Evolutionary conservation across 2,329 filamentous ascomycete genomes (phyloP).

Genomic region (Zymoseptoria ardabiliae): DNA sequence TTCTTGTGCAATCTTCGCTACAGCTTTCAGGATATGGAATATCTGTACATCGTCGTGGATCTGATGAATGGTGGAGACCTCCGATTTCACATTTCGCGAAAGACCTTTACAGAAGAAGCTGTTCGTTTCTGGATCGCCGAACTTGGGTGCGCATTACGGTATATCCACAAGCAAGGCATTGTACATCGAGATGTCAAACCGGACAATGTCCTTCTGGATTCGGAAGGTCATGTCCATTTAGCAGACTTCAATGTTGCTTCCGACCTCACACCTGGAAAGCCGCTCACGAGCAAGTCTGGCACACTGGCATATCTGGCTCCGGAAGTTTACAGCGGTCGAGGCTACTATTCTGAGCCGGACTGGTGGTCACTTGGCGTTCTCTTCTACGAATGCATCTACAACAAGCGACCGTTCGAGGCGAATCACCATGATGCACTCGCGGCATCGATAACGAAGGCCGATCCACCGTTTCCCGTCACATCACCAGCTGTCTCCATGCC

Average conservation of each 20-base stretch:
- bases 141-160: constrained; percentile 81
- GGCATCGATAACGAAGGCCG: constrained; percentile 70
- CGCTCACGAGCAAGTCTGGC: constrained; percentile 89
- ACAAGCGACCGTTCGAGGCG: constrained; percentile 94
- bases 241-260: constrained; percentile 99
- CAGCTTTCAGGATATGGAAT: constrained; percentile 98
- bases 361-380: constrained; percentile 98
- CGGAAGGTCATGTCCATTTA: constrained; percentile 89
- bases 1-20: constrained; percentile 98
- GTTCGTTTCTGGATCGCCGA: constrained; percentile 96
- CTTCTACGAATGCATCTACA: constrained; percentile 99
- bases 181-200: constrained; percentile 89
- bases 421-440: constrained; percentile 75
- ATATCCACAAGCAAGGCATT: constrained; percentile 78
- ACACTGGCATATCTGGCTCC: constrained; percentile 93
- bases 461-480: constrained; percentile 85
- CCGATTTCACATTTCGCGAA: constrained; percentile 94
- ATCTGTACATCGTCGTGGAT: constrained; percentile 97
- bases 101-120: constrained; percentile 95
- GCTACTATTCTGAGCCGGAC: constrained; percentile 84
- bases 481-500: constrained; percentile 80
- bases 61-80: constrained; percentile 96
- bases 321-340: constrained; percentile 85
- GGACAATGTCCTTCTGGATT: constrained; percentile 81
- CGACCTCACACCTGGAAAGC: constrained; percentile 74